Base-by-base conservation (phyloP, 495 filamentous ascomycete genomes). In the Tuber indicum region DNA sequence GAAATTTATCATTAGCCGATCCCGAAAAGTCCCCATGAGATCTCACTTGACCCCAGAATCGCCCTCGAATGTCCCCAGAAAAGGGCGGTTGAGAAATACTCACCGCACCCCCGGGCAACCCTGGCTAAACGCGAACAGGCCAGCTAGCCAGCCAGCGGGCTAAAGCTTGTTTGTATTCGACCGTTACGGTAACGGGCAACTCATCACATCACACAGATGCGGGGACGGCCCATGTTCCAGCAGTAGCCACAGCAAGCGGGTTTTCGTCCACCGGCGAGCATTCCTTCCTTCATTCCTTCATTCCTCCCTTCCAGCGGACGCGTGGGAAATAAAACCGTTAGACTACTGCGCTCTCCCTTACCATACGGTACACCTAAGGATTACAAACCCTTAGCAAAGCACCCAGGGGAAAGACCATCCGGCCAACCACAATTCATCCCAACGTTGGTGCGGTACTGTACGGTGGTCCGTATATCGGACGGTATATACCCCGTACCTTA, bases 401-500 rank as follows among this genome's bases (percentile, higher is more conserved):
- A 16, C 32, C 10, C 58, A 66, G 58, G 58, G 58, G 58, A 32
- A 26, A 14, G n/a, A 14, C 12, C 26, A 66, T 3, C 58, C 12
- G 8, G 8, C 10, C 26, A 66, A 66, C 26, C 58, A 32, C 10
- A 66, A 17, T 66, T 32, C 58, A 66, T 66, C 26, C 4, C n/a
- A 32, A 66, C 3, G 12, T 32, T 66, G 12, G 58, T 32, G 58
- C n/a, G 26, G 26, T 32, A 32, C 58, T 66, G 26, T 32, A 17
- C 26, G 10, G 12, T 14, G 14, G 10, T 10, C 26, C 10, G 3
- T 66, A 66, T 66, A 66, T 32, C n/a, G 58, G 58, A 32, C 58
- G 58, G 58, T 66, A 66, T 66, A 66, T 66, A 32, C 58, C 58
- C 58, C 58, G 58, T 66, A 32, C 26, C 58, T 66, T 66, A 66